These are phyloP conservation scores for Vachellia collinsii DNA, from an alignment of 306 rosid species.

Conservation along the genomic window DNA sequence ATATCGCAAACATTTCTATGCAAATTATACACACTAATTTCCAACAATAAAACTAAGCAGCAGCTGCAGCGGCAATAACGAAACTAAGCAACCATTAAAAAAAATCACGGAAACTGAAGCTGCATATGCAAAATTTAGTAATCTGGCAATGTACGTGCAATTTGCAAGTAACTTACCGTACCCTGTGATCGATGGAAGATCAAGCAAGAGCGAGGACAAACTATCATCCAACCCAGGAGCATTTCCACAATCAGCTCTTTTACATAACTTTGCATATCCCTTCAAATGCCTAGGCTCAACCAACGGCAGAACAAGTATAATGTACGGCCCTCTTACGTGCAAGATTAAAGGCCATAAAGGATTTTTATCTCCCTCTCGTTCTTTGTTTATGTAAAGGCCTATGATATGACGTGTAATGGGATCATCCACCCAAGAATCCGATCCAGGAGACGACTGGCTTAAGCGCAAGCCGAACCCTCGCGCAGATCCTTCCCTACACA, in stretches of 20 bases:
- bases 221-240: constrained; percentile 71
- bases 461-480: constrained; percentile 78
- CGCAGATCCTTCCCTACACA: constrained; percentile 78
- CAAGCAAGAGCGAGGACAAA: constrained; percentile 82
- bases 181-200: constrained; percentile 98
- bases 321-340: constrained; percentile 68
- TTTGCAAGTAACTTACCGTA: constrained; percentile 70
- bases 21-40: neutral
- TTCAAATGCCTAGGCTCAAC: constrained; percentile 81
- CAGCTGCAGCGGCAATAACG: neutral
- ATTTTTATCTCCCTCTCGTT: constrained; percentile 53
- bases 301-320: constrained; percentile 71
- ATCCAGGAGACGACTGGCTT: constrained; percentile 68
- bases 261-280: constrained; percentile 64
- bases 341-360: constrained; percentile 85
- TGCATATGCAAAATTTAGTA: neutral
- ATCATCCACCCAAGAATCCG: constrained; percentile 97
- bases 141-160: constrained; percentile 34
- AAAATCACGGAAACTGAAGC: neutral
- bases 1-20: neutral
- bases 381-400: constrained; percentile 64
- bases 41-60: neutral
- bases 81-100: neutral
- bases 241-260: constrained; percentile 81
- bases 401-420: constrained; percentile 85